These are phyloP conservation scores for Leishmania tropica DNA, from an alignment of 208 protist species.

Conservation along the genomic window DNA sequence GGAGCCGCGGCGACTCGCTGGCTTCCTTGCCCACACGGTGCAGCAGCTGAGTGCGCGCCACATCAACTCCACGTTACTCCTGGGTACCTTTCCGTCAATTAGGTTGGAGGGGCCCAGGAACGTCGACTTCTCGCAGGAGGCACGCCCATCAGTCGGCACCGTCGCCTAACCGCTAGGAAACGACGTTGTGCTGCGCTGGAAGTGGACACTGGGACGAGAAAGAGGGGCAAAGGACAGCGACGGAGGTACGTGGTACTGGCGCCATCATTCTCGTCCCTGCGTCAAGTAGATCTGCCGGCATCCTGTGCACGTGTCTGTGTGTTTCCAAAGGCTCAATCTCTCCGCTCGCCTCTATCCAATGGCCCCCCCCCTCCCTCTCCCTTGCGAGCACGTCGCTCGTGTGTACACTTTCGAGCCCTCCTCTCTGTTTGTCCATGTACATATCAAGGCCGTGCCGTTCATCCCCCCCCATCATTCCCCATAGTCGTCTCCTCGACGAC, in stretches of 20 bases:
- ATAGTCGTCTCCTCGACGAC: background rate
- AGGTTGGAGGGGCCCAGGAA: slow-evolving; percentile 47
- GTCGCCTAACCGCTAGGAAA: background rate
- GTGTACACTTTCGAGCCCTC: background rate
- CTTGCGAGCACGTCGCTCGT: background rate
- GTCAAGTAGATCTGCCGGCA: background rate
- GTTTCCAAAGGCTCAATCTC: background rate
- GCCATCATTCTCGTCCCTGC: background rate
- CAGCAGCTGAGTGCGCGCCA: slow-evolving; percentile 59
- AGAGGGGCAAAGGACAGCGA: background rate
- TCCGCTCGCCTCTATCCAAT: background rate
- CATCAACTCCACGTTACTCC: slow-evolving; percentile 62
- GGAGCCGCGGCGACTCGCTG: slow-evolving; percentile 65
- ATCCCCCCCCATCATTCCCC: background rate
- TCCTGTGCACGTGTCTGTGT: background rate
- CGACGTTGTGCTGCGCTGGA: background rate
- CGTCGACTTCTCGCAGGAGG: slow-evolving; percentile 50
- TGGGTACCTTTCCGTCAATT: slow-evolving; percentile 55
- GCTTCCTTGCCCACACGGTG: slow-evolving; percentile 63
- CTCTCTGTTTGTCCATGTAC: background rate
- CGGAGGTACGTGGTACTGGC: background rate
- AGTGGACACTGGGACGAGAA: background rate
- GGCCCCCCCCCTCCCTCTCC: too few relatives aligned
- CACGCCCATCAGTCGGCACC: background rate
- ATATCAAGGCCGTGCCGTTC: background rate